Base-by-base conservation (phyloP, 345 rosid species). In the Diplotaxis tenuifolia region DNA sequence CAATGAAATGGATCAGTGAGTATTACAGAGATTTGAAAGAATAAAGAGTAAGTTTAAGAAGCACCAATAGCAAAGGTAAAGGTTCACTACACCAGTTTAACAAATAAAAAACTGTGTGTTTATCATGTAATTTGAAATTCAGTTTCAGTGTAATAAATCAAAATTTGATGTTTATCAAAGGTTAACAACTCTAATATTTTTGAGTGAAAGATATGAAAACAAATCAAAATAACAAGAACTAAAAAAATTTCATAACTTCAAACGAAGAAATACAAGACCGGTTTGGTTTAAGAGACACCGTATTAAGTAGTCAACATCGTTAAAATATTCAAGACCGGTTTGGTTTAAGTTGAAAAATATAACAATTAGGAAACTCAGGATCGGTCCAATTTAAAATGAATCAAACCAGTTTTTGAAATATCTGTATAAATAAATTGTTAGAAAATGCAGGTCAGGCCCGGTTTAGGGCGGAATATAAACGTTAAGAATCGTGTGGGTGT, bases 1-100 rank as follows among this genome's bases (percentile, higher is more conserved):
- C n/a, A n/a, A n/a, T n/a, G 52, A 74, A 74, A 21, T 90, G 96
- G 93, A 81, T 86, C 45, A 64, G 78, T 65, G 82, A 88, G 73
- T 84, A 85, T 56, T 78, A 84, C 73, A 75, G 25, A 32, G 89
- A 86, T 79, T 68, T 82, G 34, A 80, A 68, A 54, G 77, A 64
- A 56, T n/a, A 71, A 70, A 34, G 40, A 68, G 25, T 55, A 40
- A 62, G 49, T 32, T 38, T 16, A 32, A 70, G 18, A 38, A 67
- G 15, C 32, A 71, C 54, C 45, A 27, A 57, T 21, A 75, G 21
- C n/a, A 23, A 12, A 57, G 66, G n/a, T 10, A 70, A 79, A 25
- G 9, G 68, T 23, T 49, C 38, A 47, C 22, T 22, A 19, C 69
- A 53, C 21, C n/a, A 66, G 5, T 54, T 29, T 61, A 75, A 27